Evolutionary conservation across 805 yeast genomes (phyloP).

Genomic region (Metschnikowia santaceciliae): DNA sequence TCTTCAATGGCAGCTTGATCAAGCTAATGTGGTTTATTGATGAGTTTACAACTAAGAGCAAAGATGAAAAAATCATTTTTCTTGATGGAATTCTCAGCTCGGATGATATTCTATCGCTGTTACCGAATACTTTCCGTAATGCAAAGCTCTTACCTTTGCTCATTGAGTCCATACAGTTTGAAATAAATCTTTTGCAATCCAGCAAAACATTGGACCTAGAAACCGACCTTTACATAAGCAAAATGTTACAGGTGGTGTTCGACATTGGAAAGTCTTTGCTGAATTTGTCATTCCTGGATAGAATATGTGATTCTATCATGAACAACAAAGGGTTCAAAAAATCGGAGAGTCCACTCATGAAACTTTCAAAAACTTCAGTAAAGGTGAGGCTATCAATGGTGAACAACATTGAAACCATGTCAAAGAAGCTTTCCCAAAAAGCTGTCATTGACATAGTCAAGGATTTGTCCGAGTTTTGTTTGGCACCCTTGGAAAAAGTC

Average conservation of each 20-base stretch:
- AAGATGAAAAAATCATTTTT: slow-evolving; percentile 64
- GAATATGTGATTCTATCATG: slow-evolving; percentile 48
- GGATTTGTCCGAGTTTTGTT: slow-evolving; percentile 38
- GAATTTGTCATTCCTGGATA: slow-evolving; percentile 72
- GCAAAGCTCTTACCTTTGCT: slow-evolving; percentile 73
- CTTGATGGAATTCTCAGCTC: slow-evolving; percentile 54
- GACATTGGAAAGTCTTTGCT: slow-evolving; percentile 65
- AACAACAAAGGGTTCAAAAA: slow-evolving; percentile 23
- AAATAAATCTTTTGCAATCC: slow-evolving; percentile 21
- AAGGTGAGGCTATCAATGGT: slow-evolving; percentile 29
- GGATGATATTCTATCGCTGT: slow-evolving; percentile 25
- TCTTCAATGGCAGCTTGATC: slow-evolving; percentile 78
- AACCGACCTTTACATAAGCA: slow-evolving; percentile 41
- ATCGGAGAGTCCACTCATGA: slow-evolving; percentile 19
- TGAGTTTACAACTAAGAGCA: slow-evolving; percentile 70
- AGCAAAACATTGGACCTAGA: slow-evolving; percentile 17
- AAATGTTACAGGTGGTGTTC: slow-evolving; percentile 53
- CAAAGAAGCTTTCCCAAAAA: slow-evolving; percentile 46
- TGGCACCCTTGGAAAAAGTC: slow-evolving; percentile 15
- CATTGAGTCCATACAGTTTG: slow-evolving; percentile 47
- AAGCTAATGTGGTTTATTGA: slow-evolving; percentile 79
- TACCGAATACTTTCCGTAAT: slow-evolving; percentile 47
- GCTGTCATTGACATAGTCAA: slow-evolving; percentile 49
- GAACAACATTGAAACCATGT: slow-evolving; percentile 46
- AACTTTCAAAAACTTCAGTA: slow-evolving; percentile 30